Conservation (phyloP, 495 filamentous ascomycete species). For the Sabuloglossum arenarium region DNA sequence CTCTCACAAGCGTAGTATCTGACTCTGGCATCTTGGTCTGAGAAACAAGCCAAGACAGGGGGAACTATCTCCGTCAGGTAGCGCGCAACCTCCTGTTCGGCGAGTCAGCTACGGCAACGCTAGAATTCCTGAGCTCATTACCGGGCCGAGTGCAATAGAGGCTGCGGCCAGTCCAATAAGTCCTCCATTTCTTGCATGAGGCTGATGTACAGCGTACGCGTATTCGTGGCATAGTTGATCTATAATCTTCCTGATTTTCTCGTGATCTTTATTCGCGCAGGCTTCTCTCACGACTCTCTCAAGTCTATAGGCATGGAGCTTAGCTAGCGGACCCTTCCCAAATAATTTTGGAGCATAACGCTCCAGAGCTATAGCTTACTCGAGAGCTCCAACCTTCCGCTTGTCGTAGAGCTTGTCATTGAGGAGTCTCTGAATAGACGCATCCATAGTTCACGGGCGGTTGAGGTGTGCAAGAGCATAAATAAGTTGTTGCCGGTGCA, state of each 20-base stretch:
- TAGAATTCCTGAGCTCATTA: slow-evolving; percentile 24
- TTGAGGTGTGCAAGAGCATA: neutral
- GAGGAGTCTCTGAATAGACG: slow-evolving; percentile 67
- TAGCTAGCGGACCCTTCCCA: slow-evolving; percentile 3
- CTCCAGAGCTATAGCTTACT: slow-evolving; percentile 37
- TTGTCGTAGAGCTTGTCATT: slow-evolving; percentile 98
- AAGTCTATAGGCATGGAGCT: slow-evolving; percentile 30
- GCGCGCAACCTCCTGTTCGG: slow-evolving; percentile 49
- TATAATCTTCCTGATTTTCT: slow-evolving; percentile 64
- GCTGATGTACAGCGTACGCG: slow-evolving; percentile 93
- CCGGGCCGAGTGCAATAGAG: slow-evolving; percentile 82
- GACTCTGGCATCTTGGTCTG: slow-evolving; percentile 93
- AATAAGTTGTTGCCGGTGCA: neutral
- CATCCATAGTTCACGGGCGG: slow-evolving; percentile 43
- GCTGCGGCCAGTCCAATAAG: slow-evolving; percentile 92
- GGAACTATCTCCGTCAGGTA: slow-evolving; percentile 88
- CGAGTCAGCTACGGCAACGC: slow-evolving; percentile 11
- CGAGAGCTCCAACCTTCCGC: slow-evolving; percentile 85
- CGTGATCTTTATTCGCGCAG: slow-evolving; percentile 50
- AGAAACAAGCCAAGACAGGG: slow-evolving; percentile 95
- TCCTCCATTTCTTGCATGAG: slow-evolving; percentile 90
- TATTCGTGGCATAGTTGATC: slow-evolving; percentile 94
- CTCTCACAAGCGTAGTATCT: slow-evolving; percentile 98
- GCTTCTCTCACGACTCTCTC: slow-evolving; percentile 82
- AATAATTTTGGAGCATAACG: slow-evolving; percentile 1